These are phyloP conservation scores for Logfia minima DNA, from an alignment of 129 eudicot species.

Conservation along the genomic window DNA sequence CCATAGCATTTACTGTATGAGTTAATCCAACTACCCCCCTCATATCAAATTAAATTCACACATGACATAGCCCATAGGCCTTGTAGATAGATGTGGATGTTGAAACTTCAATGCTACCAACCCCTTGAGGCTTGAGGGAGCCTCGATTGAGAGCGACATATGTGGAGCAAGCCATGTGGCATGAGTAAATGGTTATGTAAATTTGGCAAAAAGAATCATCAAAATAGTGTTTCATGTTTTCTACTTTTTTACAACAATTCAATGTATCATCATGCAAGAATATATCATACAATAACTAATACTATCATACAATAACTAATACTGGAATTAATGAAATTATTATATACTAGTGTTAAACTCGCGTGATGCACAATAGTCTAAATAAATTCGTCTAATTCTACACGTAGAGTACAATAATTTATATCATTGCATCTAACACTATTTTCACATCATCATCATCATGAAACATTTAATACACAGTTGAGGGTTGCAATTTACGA, in stretches of 20 bases:
- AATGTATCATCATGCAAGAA: not conserved
- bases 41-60: slow-evolving; percentile 31
- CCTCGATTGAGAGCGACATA: slow-evolving; percentile 22
- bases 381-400: too few species aligned
- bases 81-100: slow-evolving; percentile 24
- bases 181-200: slow-evolving; percentile 17
- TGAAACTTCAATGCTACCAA: slow-evolving; percentile 32
- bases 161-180: slow-evolving; percentile 28
- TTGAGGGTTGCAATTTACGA: too few species aligned
- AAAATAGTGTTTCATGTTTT: not conserved
- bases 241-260: too few species aligned
- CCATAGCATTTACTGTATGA: slow-evolving; percentile 27
- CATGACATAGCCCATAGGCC: not conserved
- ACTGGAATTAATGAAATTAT: too few species aligned
- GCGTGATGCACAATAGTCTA: too few species aligned
- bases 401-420: too few species aligned
- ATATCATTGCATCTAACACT: too few species aligned
- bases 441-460: too few species aligned
- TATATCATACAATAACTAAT: too few species aligned
- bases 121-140: not conserved
- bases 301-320: too few species aligned
- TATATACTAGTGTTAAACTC: too few species aligned
- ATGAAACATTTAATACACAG: too few species aligned
- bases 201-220: not conserved
- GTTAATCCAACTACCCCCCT: slow-evolving; percentile 30